A percentile compares a stretch with the other conserved stretches of the same genome.
Conservation (phyloP, 2,329 filamentous ascomycete species). For the Fusarium compactum region DNA sequence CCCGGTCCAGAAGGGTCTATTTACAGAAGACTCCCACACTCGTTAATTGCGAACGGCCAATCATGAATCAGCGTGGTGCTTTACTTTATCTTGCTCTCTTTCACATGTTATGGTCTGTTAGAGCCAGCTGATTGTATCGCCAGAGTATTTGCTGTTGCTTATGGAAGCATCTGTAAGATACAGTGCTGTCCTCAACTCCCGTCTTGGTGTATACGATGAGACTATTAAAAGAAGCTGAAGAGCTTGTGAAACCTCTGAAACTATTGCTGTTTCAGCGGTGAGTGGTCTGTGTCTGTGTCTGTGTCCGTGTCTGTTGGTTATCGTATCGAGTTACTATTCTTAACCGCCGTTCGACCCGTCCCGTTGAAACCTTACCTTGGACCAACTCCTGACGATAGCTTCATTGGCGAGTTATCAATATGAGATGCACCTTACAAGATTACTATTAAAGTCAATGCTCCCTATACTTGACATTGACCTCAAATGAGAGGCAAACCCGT, state of each 20-base stretch:
- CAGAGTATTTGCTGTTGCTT: neutral
- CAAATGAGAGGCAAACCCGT: neutral
- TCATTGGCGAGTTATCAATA: neutral
- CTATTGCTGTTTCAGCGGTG: constrained; percentile 9
- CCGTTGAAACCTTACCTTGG: constrained; percentile 7
- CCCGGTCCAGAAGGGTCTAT: constrained; percentile 39
- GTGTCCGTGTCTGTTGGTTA: neutral
- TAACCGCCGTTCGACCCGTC: constrained; percentile 6
- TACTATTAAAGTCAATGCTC: neutral
- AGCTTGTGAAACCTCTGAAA: constrained; percentile 6
- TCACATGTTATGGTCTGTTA: neutral
- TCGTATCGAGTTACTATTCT: constrained; percentile 7
- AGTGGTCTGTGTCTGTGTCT: neutral
- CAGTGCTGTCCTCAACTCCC: neutral
- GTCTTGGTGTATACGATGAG: neutral
- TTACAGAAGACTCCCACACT: constrained; percentile 24
- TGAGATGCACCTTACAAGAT: neutral
- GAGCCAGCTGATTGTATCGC: neutral
- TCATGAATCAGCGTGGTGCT: constrained; percentile 26
- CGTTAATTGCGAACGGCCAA: constrained; percentile 29
- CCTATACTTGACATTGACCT: neutral
- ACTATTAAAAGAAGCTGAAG: constrained; percentile 1
- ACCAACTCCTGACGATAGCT: neutral
- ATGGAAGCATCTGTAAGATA: neutral
- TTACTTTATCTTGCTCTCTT: constrained; percentile 12